Evolutionary conservation across 1,139 yeast species (phyloP).

Genomic region (Blastobotrys petasosporus): DNA sequence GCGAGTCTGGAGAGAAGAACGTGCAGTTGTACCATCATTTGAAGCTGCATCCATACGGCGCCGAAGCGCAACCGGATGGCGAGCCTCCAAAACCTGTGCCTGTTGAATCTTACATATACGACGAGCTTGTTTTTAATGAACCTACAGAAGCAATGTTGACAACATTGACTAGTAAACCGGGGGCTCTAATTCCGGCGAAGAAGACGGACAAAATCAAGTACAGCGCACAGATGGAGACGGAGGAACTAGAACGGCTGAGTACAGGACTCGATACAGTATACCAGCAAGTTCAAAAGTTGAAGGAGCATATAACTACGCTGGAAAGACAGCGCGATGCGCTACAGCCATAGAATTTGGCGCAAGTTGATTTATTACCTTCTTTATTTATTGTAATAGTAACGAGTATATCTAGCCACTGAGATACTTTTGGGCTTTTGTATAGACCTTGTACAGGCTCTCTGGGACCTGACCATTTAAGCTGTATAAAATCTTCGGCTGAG

Average conservation of each 20-base stretch:
- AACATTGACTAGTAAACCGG: slow-evolving; percentile 68
- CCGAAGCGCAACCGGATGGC: slow-evolving; percentile 8
- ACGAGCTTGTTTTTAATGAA: slow-evolving; percentile 90
- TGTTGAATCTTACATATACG: slow-evolving; percentile 71
- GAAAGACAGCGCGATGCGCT: slow-evolving; percentile 13
- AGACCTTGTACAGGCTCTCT: too few species aligned
- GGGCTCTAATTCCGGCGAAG: slow-evolving; percentile 58
- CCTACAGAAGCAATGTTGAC: slow-evolving; percentile 90
- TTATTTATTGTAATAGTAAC: too few species aligned
- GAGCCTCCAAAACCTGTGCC: slow-evolving; percentile 18
- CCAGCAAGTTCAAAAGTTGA: slow-evolving; percentile 32
- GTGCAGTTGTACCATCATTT: slow-evolving; percentile 81
- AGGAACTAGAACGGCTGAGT: slow-evolving; percentile 70
- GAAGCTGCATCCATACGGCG: slow-evolving; percentile 75
- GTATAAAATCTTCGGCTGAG: too few species aligned
- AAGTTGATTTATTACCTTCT: too few species aligned
- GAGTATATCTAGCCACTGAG: too few species aligned
- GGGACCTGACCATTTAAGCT: too few species aligned
- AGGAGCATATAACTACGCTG: slow-evolving; percentile 12
- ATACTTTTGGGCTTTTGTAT: too few species aligned
- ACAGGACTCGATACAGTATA: slow-evolving; percentile 57
- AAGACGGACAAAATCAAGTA: slow-evolving; percentile 43
- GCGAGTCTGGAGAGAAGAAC: slow-evolving; percentile 84
- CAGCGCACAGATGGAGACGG: slow-evolving; percentile 57
- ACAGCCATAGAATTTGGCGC: neutral